Base-by-base conservation (phyloP, 352 stramenopile species). In the Halophytophthora polymorphica region DNA sequence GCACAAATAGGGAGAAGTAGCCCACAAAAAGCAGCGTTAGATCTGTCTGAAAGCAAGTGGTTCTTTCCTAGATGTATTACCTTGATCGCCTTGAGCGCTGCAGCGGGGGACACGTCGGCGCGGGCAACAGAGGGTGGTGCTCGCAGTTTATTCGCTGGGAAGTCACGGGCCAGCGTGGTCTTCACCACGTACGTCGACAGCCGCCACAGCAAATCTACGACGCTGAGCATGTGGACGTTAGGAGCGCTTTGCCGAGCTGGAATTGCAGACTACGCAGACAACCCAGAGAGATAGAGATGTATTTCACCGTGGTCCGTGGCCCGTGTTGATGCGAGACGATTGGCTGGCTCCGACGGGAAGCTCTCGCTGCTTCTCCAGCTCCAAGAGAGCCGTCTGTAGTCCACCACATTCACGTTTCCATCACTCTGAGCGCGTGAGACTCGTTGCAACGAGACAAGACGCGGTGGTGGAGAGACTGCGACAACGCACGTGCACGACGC, bases 191-290 rank as follows among this genome's bases (percentile, higher is more conserved):
- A 47, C 7, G 62, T 85, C 15, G 71, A 74, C 6, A 86, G 13
- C 14, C 74, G 57, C 74, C 74, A 86, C 10, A 86, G 33, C 17
- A 86, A 50, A 53, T 86, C 74, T 1, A 86, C 56, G 1, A 80
- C 61, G 11, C 74, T 86, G 22, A n/a, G 6, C 5, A 8, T 23
- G 19, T 10, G 12, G 3, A 12, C 1, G 4, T 41, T 18, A 29
- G 11, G 12, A 13, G 34, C 6, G 28, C 28, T 25, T 41, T 3
- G 33, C 22, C 18, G 12, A 29, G 34, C 25, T 17, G 14, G 6
- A 49, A 31, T 8, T 31, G 4, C 8, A 8, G 25, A 31, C n/a
- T n/a, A n/a, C 22, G 3, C 15, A 36, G 8, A 44, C 15, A 21
- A 17, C 15, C 7, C 36, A 36, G 21, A 19, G 6, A 36, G 15